phyloP scores from a whole-genome alignment of 306 rosid genomes.

The Begonia peltatifolia region DNA sequence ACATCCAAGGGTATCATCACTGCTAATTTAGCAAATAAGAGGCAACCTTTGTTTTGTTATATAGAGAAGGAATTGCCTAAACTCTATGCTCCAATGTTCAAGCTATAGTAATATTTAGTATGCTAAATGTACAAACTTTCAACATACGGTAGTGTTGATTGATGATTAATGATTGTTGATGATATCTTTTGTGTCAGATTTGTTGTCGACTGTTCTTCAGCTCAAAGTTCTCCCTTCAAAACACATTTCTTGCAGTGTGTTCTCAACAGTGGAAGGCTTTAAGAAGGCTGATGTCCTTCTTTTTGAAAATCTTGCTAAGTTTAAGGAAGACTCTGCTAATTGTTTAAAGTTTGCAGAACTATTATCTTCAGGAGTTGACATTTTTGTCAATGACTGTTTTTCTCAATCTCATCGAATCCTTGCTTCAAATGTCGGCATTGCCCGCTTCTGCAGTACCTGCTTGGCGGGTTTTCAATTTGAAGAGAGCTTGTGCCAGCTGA shows the following conservation, averaged over 20 bases:
- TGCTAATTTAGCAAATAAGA: too few relatives aligned
- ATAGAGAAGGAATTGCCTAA: too few relatives aligned
- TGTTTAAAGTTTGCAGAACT: constrained; percentile 46
- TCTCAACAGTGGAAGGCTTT: constrained; percentile 19
- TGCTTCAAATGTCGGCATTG: constrained; percentile 77
- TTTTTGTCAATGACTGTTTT: constrained; percentile 76
- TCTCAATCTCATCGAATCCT: constrained; percentile 68
- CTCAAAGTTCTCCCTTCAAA: constrained; percentile 40
- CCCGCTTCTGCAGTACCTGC: constrained; percentile 60
- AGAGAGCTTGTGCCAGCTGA: constrained; percentile 39
- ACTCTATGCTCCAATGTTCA: too few relatives aligned
- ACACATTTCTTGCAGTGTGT: constrained; percentile 18
- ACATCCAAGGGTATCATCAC: too few relatives aligned
- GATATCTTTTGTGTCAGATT: constrained; percentile 26
- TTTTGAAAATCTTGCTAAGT: constrained; percentile 49
- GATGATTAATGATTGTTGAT: constrained; percentile 7
- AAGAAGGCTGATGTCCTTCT: constrained; percentile 48
- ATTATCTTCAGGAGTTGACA: constrained; percentile 57
- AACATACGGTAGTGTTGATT: not conserved
- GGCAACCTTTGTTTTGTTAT: too few relatives aligned
- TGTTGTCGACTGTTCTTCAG: constrained; percentile 42
- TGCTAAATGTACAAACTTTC: too few relatives aligned
- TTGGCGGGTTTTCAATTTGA: constrained; percentile 85
- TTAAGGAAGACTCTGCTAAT: constrained; percentile 72
- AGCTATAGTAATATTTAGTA: too few relatives aligned